Base-by-base conservation (phyloP, 106 monocot species). In the Apostasia shenzhenica region DNA sequence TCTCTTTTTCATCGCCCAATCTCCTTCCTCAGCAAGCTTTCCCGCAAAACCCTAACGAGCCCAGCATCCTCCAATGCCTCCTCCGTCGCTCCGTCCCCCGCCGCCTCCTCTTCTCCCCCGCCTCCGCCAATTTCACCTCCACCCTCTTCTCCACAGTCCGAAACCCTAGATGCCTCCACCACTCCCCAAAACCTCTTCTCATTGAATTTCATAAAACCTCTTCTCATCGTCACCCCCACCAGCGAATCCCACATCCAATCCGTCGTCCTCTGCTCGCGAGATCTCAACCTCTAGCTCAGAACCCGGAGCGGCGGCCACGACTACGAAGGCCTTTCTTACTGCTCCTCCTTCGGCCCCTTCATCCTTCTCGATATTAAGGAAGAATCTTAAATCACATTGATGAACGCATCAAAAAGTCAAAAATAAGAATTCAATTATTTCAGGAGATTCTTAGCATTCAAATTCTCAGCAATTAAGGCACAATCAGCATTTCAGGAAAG, bases 281-380 rank as follows among this genome's bases (percentile, higher is more conserved):
- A n/a, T 5, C 48, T 39, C 10, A 50, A 57, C 46, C 48, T 87
- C 51, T n/a, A 26, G 10, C 8, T 78, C 48, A 2, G 68, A 5
- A 45, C 69, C 3, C 61, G 76, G 1, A 81, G 80, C 46, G 84
- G 84, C 2, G 84, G 84, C 14, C 84, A 84, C 45, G 83, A 83
- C 73, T 70, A 76, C 44, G 79, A 83, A 41, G 72, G 52, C 11
- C 49, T 72, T 10, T 69, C 75, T 49, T 75, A 75, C 42, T 63
- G 55, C 48, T 47, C 74, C 12, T 6, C 61, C 59, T 2, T 81
- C 40, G 60, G 54, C 26, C 72, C 52, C 3, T 85, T 85, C 71
- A 14, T 81, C 67, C 55, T 84, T 5, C 46, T 86, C 44, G n/a
- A n/a, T n/a, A n/a, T n/a, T n/a, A n/a, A n/a, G n/a, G n/a, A n/a